phyloP scores from a whole-genome alignment of 2,329 filamentous ascomycete species.

The Claviceps sp. region DNA sequence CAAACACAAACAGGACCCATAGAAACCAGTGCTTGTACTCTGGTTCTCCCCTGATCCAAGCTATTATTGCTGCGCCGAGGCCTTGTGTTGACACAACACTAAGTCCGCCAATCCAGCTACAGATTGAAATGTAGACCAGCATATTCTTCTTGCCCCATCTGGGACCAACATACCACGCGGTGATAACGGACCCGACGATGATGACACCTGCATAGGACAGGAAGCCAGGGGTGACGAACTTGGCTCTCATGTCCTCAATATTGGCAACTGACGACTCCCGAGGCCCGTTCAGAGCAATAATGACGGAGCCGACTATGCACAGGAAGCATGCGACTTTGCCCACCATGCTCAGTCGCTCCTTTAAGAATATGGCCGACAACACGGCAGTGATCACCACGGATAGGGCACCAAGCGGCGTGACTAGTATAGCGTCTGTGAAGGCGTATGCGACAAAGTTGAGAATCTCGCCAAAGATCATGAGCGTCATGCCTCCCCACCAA shows the following conservation, averaged over 20 bases:
- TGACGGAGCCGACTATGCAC: constrained; percentile 82
- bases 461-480: constrained; percentile 94
- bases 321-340: constrained; percentile 94
- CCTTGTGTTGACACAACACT: constrained; percentile 94
- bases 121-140: constrained; percentile 94
- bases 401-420: constrained; percentile 81
- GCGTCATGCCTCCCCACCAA: constrained; percentile 92
- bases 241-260: constrained; percentile 86
- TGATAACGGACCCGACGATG: constrained; percentile 56
- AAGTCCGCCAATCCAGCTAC: constrained; percentile 84
- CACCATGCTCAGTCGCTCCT: constrained; percentile 88
- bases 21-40: constrained; percentile 98
- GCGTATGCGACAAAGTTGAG: constrained; percentile 97
- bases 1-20: constrained; percentile 83
- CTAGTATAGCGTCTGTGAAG: constrained; percentile 90
- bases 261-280: constrained; percentile 68
- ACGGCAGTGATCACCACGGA: constrained; percentile 88
- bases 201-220: constrained; percentile 73
- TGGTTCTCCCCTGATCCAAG: constrained; percentile 64
- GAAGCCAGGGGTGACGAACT: constrained; percentile 77
- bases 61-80: constrained; percentile 78
- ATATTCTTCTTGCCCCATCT: constrained; percentile 92
- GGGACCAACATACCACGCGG: constrained; percentile 70
- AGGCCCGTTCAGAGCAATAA: constrained; percentile 91
- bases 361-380: constrained; percentile 85